A percentile compares a stretch with the other conserved stretches of the same genome.
Conservation (phyloP, 345 rosid genomes). For the Bruguiera gymnorhiza region DNA sequence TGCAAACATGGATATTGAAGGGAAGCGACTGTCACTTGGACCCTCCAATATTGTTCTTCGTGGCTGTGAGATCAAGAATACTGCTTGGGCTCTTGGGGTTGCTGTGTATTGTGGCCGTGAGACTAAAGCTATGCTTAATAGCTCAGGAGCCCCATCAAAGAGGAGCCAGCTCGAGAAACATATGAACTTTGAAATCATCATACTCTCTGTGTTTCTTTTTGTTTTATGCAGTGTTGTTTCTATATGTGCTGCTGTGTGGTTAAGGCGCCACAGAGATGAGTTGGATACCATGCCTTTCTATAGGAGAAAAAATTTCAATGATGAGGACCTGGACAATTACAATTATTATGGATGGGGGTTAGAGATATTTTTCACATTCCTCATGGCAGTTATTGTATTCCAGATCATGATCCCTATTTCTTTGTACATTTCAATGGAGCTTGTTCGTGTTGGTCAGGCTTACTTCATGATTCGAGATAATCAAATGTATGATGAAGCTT, state of each 20-base stretch:
- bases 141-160: slow-evolving; percentile 84
- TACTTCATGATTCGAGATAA: slow-evolving; percentile 86
- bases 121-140: slow-evolving; percentile 90
- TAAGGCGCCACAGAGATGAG: slow-evolving; percentile 54
- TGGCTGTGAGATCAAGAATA: slow-evolving; percentile 89
- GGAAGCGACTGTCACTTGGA: slow-evolving; percentile 76
- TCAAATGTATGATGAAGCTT: slow-evolving; percentile 73
- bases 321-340: slow-evolving; percentile 36
- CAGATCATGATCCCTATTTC: slow-evolving; percentile 99
- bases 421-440: slow-evolving; percentile 98
- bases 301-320: slow-evolving; percentile 53
- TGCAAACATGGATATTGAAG: slow-evolving; percentile 76
- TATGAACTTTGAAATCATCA: slow-evolving; percentile 75
- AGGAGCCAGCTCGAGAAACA: slow-evolving; percentile 77
- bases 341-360: slow-evolving; percentile 91
- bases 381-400: slow-evolving; percentile 93
- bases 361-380: slow-evolving; percentile 87
- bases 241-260: slow-evolving; percentile 62
- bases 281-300: slow-evolving; percentile 68
- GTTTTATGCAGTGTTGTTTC: slow-evolving; percentile 62
- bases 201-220: slow-evolving; percentile 63
- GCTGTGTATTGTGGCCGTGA: slow-evolving; percentile 78
- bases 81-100: slow-evolving; percentile 72
- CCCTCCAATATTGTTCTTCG: slow-evolving; percentile 83
- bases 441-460: slow-evolving; percentile 97